phyloP scores from a whole-genome alignment of 164 flowering plant genomes.

The Paratinospora sagittata region DNA sequence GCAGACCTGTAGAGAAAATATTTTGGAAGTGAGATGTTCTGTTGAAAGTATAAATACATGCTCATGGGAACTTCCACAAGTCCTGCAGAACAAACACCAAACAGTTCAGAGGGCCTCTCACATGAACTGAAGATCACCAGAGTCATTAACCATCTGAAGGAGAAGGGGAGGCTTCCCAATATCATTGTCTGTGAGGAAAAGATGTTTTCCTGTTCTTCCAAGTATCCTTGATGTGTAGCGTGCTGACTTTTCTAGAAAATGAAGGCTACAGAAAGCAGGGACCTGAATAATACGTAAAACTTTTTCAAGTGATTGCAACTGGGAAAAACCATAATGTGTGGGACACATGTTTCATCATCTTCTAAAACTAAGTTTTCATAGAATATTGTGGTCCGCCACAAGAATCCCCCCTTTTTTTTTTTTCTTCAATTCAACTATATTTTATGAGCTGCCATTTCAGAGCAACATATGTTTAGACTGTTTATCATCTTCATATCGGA shows the following conservation, averaged over 20 bases:
- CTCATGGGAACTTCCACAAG: not conserved
- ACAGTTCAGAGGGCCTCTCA: constrained; percentile 27
- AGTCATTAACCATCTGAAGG: constrained; percentile 68
- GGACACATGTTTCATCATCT: not conserved
- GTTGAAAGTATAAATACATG: not conserved
- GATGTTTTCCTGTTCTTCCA: constrained; percentile 81
- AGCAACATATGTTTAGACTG: not conserved
- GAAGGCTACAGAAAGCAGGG: constrained; percentile 57
- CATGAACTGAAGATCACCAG: constrained; percentile 73
- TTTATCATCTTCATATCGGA: not conserved
- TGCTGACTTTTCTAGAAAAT: constrained; percentile 58
- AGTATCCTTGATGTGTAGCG: constrained; percentile 42
- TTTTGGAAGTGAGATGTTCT: constrained; percentile 5
- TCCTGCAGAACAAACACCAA: not conserved
- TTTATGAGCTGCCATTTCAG: not conserved
- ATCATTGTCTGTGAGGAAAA: constrained; percentile 57
- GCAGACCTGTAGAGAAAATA: constrained; percentile 64
- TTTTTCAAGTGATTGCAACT: not conserved
- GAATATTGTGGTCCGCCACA: not conserved
- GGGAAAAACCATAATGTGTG: not conserved
- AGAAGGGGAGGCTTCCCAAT: constrained; percentile 77
- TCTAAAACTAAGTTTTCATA: not conserved
- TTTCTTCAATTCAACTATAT: not conserved
- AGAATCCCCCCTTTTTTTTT: no score
- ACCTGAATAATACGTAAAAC: constrained; percentile 38